Base-by-base conservation (phyloP, 441 rosid species). In the Pelargonium fulgidum region DNA sequence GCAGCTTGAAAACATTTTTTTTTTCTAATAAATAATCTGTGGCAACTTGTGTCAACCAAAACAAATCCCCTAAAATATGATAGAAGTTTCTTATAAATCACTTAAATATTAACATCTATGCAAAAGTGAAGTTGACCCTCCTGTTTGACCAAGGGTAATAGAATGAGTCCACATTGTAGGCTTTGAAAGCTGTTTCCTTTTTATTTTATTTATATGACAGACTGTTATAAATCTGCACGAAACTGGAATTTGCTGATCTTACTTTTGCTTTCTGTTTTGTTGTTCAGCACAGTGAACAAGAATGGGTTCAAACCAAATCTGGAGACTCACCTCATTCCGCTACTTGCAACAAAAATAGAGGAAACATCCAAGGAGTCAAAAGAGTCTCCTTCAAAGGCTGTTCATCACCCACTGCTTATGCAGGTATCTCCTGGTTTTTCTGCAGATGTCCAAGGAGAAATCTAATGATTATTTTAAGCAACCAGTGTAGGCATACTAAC, bases 281-380 rank as follows among this genome's bases (percentile, higher is more conserved):
- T 74, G 72, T 85, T 76, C 83, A 91, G 98, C 76, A 89, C 92
- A 73, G 92, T 91, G 72, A 93, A 91, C 74, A 83, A 83, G 65
- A 96, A 91, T 74, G 98, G 98, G 17, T 91, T 93, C 76, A 91
- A 91, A 77, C 98, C 98, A 39, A 93, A 91, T 76, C 82, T 91
- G 70, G 98, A 91, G 80, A 91, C 89, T 17, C 96, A 93, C 17
- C 93, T 93, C 64, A 78, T 87, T 78, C 96, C 96, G 3, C 72
- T 93, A 62, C 92, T 90, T 61, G 89, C 91, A 45, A 83, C 75
- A 22, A 87, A 89, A 78, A 75, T 81, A 3, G 88, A 86, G 76
- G 89, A 87, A 71, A 62, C 72, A 59, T 71, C 81, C 19, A 29
- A n/a, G 14, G 92, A 86, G 20, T 75, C 81, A 0, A 83, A 84